Conservation (phyloP, 2,329 filamentous ascomycete genomes). For the Ilyonectria sp. region DNA sequence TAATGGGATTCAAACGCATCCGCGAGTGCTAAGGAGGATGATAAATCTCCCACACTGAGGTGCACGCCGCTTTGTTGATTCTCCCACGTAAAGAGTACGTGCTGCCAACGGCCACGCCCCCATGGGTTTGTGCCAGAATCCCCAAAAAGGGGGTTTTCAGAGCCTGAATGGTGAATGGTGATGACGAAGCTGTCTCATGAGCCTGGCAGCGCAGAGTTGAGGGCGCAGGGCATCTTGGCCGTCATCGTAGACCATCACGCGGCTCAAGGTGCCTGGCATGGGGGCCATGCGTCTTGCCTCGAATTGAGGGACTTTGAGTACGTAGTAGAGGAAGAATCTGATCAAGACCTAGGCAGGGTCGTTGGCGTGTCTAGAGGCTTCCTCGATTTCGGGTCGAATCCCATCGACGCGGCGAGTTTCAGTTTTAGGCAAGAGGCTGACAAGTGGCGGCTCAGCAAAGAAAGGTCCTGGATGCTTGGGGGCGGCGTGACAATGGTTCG, state of each 20-base stretch:
- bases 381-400: slow-evolving; percentile 39
- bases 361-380: slow-evolving; percentile 26
- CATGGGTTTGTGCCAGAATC: slow-evolving; percentile 1
- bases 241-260: slow-evolving; percentile 28
- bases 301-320: slow-evolving; percentile 17
- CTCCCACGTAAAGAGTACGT: not conserved
- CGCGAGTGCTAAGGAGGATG: slow-evolving; percentile 14
- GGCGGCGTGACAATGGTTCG: slow-evolving; percentile 44
- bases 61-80: not conserved
- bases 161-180: slow-evolving; percentile 11
- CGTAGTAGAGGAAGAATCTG: slow-evolving; percentile 26
- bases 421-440: slow-evolving; percentile 45
- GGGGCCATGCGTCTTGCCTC: slow-evolving; percentile 22
- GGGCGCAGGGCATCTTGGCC: slow-evolving; percentile 24
- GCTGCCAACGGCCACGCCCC: not conserved
- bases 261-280: slow-evolving; percentile 26
- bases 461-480: slow-evolving; percentile 28
- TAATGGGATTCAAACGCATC: slow-evolving; percentile 18
- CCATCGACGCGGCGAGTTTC: slow-evolving; percentile 43
- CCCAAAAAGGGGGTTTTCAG: not conserved
- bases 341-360: slow-evolving; percentile 25
- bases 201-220: slow-evolving; percentile 24
- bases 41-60: slow-evolving; percentile 19
- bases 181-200: slow-evolving; percentile 16
- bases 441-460: slow-evolving; percentile 32